Percentiles rank a stretch among this genome's conserved stretches.
phyloP scores from a whole-genome alignment of 305 asterid species.

The Fraxinus latifolia region DNA sequence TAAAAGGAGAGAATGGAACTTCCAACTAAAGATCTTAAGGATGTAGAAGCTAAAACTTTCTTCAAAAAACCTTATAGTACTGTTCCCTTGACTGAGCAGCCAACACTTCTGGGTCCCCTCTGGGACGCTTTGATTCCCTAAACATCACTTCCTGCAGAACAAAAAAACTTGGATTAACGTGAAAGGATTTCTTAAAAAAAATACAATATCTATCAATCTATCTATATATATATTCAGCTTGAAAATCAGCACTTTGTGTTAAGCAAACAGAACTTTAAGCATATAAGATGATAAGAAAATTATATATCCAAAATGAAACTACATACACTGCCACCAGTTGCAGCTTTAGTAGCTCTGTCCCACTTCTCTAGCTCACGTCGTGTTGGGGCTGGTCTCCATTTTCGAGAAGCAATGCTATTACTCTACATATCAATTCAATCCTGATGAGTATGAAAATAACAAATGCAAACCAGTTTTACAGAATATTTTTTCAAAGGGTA shows the following conservation, averaged over 20 bases:
- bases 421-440: conserved; percentile 37
- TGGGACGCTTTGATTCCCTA: conserved; percentile 59
- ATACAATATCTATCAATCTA: no score
- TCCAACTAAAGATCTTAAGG: background rate
- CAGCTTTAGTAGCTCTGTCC: conserved; percentile 83
- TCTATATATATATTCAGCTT: background rate
- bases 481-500: conserved; percentile 6
- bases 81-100: conserved; percentile 90
- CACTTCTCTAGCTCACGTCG: conserved; percentile 90
- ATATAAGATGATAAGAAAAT: conserved; percentile 12
- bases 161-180: conserved; percentile 1
- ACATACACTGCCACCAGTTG: conserved; percentile 96
- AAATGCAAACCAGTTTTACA: background rate
- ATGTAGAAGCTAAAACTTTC: background rate
- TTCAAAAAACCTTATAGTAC: conserved; percentile 55
- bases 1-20: conserved; percentile 3
- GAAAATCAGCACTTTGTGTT: background rate
- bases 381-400: conserved; percentile 88
- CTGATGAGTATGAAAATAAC: conserved; percentile 3
- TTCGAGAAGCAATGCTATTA: conserved; percentile 34
- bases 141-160: conserved; percentile 66
- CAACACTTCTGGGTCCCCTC: conserved; percentile 76
- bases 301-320: background rate
- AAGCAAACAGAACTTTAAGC: background rate
- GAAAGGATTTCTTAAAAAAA: background rate